Evolutionary conservation across 2,329 filamentous ascomycete genomes (phyloP), one percentile per base, ranked within the genome.

Genomic region (Passalora sequoiae): DNA sequence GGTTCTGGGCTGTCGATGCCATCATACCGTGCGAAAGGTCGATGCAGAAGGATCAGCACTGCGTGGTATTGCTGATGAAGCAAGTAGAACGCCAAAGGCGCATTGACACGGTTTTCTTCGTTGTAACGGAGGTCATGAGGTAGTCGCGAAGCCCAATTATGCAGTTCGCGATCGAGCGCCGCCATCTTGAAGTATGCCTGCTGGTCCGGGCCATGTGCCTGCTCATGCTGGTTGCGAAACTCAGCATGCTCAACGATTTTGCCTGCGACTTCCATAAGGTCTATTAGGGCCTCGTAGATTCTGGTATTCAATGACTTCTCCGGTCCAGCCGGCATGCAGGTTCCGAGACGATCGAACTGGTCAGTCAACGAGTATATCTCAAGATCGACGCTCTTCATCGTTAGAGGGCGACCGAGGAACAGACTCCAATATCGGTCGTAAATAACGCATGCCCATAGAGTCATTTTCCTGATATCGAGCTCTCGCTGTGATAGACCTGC

Each of bases 381-480:
- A 16, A 58, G 46, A 33, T 58, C 55, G 3, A 46, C 45, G 32
- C 50, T 54, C 39, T 56, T 58, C 50, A 58, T 56, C 4, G 54
- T 53, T 9, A 54, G 51, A n/a, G 55, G 55, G 4, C 55, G 47
- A 8, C 55, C 55, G 3, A 58, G 52, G 22, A 58, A 56, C 3
- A 58, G 43, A 9, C 50, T 52, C 55, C 55, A 58, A 32, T 58
- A 56, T 4, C 55, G 48, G 39, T 58, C 55, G 33, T 55, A 58
- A 7, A 58, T 53, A 9, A 58, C 54, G 35, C 55, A 58, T 10
- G 55, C 54, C 55, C 52, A 58, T 8, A 58, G 37, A 12, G 55
- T 56, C 50, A 56, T 56, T n/a, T 47, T 33, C 8, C 55, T 31
- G 13, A 58, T 55, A 35, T 56, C 54, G 19, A 53, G 43, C 38